A percentile compares a stretch with the other conserved stretches of the same genome.
Evolutionary conservation across 2,329 filamentous ascomycete genomes (phyloP).

Genomic region (Lecanicillium sp.): DNA sequence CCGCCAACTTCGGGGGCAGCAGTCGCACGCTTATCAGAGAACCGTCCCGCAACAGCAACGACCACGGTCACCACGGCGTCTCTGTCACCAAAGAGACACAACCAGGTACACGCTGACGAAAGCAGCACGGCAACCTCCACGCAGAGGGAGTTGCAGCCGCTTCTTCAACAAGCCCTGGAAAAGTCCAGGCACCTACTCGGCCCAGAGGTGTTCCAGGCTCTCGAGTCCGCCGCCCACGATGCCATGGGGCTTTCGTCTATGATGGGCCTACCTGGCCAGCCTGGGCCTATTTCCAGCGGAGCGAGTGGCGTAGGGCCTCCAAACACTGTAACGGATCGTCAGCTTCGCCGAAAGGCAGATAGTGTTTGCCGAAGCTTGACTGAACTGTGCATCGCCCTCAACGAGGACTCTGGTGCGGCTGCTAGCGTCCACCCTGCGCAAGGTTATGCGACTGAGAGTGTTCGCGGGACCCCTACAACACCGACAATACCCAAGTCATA

Average conservation of each 20-base stretch:
- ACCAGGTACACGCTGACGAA: conserved; percentile 23
- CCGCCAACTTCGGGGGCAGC: conserved; percentile 76
- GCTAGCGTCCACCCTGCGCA: conserved; percentile 3
- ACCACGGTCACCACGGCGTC: conserved; percentile 89
- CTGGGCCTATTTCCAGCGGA: conserved; percentile 59
- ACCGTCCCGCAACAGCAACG: conserved; percentile 82
- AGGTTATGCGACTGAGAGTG: conserved; percentile 7
- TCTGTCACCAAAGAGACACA: conserved; percentile 68
- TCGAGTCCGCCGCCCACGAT: conserved; percentile 77
- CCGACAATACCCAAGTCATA: conserved; percentile 37
- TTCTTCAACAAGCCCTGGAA: conserved; percentile 70
- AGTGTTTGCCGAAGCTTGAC: conserved; percentile 88
- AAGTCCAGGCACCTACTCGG: conserved; percentile 68
- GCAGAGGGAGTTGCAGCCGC: conserved; percentile 59
- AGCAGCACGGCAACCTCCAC: conserved; percentile 29
- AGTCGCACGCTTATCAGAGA: conserved; percentile 64
- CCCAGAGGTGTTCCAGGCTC: conserved; percentile 64
- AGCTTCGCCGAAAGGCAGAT: conserved; percentile 83
- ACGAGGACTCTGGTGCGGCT: conserved; percentile 45
- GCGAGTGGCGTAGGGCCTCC: conserved; percentile 52
- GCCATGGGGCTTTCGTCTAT: conserved; percentile 71
- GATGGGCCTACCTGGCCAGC: conserved; percentile 66
- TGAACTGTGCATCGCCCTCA: conserved; percentile 80
- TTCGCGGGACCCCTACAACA: conserved; percentile 26
- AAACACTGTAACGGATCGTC: conserved; percentile 62